A percentile compares a stretch with the other conserved stretches of the same genome.
phyloP scores from a whole-genome alignment of 306 rosid genomes.

The cucumber (Cucumis sativus) region DNA sequence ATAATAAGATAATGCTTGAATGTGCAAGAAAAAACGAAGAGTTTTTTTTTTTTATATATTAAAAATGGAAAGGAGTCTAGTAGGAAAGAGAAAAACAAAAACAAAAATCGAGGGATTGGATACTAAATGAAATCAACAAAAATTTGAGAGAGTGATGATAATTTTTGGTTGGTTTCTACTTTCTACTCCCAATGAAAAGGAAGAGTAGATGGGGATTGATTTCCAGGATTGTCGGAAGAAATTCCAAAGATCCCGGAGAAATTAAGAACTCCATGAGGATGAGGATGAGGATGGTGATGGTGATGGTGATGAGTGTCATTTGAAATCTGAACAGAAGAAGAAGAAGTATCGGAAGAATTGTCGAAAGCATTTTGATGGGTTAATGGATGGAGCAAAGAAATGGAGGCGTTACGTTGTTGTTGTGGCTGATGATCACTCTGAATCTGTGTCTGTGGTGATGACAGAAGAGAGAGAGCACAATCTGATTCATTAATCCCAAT shows the following conservation, averaged over 20 bases:
- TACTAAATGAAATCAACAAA: background rate
- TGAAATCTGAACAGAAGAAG: background rate
- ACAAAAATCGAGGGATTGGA: background rate
- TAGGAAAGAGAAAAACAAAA: background rate
- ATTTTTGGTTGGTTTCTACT: constrained; percentile 3
- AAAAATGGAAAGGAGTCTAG: no score
- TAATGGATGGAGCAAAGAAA: background rate
- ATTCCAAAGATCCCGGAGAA: constrained; percentile 28
- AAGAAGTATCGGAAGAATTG: background rate
- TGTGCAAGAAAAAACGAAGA: no score
- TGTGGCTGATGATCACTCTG: background rate
- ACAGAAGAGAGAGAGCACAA: constrained; percentile 13
- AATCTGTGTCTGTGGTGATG: background rate
- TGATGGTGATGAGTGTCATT: background rate
- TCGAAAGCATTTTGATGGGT: background rate
- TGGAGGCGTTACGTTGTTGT: background rate
- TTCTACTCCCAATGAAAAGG: constrained; percentile 70
- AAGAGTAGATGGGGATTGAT: constrained; percentile 31
- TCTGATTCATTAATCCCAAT: background rate
- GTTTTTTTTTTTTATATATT: no score
- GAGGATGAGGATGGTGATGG: no score
- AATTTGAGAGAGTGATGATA: background rate
- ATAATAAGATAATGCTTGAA: no score
- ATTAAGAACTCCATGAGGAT: constrained; percentile 3
- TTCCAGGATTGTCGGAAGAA: constrained; percentile 5